Evolutionary conservation across 495 filamentous ascomycete genomes (phyloP).

Genomic region (Neurospora intermedia): DNA sequence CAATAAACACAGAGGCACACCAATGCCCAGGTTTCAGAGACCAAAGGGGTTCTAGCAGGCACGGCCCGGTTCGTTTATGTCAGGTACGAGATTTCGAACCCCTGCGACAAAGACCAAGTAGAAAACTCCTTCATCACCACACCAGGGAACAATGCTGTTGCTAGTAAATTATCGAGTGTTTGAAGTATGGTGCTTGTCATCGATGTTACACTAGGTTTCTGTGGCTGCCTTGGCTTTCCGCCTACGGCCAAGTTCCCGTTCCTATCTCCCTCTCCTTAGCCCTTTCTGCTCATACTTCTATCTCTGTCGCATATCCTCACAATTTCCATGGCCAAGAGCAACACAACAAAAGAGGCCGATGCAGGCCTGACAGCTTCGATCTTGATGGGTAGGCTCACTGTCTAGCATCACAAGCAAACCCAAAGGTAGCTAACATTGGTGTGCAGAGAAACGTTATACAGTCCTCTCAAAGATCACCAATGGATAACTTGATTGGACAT

Average conservation of each 20-base stretch:
- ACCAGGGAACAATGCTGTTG: not conserved
- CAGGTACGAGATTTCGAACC: not conserved
- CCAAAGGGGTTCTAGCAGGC: not conserved
- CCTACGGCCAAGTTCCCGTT: not conserved
- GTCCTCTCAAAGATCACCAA: not conserved
- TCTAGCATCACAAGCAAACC: not conserved
- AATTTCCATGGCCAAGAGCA: not conserved
- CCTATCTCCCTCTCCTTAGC: not conserved
- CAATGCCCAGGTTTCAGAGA: not conserved
- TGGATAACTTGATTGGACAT: not conserved
- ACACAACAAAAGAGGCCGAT: not conserved
- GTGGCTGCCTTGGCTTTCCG: conserved; percentile 3
- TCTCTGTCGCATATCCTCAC: not conserved
- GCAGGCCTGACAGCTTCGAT: not conserved
- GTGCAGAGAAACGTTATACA: not conserved
- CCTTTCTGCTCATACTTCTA: not conserved
- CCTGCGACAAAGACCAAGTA: not conserved
- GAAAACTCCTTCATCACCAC: not conserved
- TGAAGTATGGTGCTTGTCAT: conserved; percentile 8
- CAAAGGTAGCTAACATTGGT: not conserved
- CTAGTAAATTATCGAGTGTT: not conserved
- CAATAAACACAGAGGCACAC: not conserved
- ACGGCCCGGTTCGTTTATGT: not conserved
- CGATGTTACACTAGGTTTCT: conserved; percentile 9
- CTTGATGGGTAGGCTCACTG: not conserved